A percentile compares a stretch with the other conserved stretches of the same genome.
Conservation (phyloP, 192 early-diverging fungal species). For the Oehlia diaphana region DNA sequence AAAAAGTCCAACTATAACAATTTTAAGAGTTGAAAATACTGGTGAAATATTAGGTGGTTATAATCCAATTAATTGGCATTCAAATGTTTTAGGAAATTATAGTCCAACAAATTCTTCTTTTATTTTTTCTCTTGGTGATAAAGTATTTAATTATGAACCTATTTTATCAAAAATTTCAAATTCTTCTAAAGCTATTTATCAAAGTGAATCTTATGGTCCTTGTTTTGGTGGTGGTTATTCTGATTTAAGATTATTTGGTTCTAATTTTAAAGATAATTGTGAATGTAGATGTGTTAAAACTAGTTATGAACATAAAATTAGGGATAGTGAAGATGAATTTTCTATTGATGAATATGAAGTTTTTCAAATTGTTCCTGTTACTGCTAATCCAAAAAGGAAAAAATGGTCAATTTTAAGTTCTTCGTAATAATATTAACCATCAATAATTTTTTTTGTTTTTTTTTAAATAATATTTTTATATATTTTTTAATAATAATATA, state of each 20-base stretch:
- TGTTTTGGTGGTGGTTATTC: not conserved
- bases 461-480: too few species aligned
- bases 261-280: not conserved
- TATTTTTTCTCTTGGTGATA: not conserved
- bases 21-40: not conserved
- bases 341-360: constrained; percentile 10
- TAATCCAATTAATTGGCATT: not conserved
- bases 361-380: not conserved
- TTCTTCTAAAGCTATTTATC: not conserved
- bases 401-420: not conserved
- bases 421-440: too few species aligned
- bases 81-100: not conserved
- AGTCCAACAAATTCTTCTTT: not conserved
- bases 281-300: not conserved
- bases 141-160: constrained; percentile 1
- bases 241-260: not conserved
- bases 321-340: not conserved
- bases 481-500: too few species aligned
- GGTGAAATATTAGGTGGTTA: not conserved
- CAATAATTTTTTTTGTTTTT: too few species aligned
- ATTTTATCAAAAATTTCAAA: not conserved
- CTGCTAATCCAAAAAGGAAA: not conserved
- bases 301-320: not conserved
- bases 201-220: not conserved
- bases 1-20: not conserved